A percentile compares a stretch with the other conserved stretches of the same genome.
phyloP scores from a whole-genome alignment of 139 green algal species.

The Coelastrella sp. region DNA sequence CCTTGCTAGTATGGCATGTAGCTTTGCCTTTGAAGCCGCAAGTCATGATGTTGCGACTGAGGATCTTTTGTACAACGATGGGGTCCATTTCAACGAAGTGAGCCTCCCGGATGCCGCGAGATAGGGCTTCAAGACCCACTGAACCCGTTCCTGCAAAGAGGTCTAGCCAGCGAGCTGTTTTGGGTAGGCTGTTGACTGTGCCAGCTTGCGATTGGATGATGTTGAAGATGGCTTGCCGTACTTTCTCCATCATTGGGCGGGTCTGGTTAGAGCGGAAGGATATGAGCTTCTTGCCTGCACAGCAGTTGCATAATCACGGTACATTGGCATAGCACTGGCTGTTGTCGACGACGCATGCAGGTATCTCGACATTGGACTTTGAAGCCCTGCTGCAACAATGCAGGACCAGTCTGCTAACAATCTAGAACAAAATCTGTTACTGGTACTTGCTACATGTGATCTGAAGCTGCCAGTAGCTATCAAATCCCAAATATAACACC shows the following conservation, averaged over 20 bases:
- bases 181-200: constrained; percentile 54
- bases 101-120: constrained; percentile 63
- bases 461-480: too few relatives aligned
- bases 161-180: constrained; percentile 81
- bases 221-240: constrained; percentile 84
- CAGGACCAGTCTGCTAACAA: too few relatives aligned
- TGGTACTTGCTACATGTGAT: too few relatives aligned
- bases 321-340: too few relatives aligned
- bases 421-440: too few relatives aligned
- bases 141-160: constrained; percentile 86
- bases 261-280: constrained; percentile 66
- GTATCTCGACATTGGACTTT: too few relatives aligned
- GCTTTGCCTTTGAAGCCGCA: constrained; percentile 58
- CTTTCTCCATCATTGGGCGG: constrained; percentile 93
- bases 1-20: constrained; percentile 74
- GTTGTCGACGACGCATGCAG: too few relatives aligned
- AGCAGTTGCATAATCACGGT: background rate
- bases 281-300: constrained; percentile 54
- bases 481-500: too few relatives aligned
- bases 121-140: constrained; percentile 77
- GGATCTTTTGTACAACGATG: constrained; percentile 47
- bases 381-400: too few relatives aligned
- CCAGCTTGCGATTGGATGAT: constrained; percentile 76
- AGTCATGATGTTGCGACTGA: constrained; percentile 59
- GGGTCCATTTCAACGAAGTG: constrained; percentile 95